Evolutionary conservation across 495 filamentous ascomycete genomes (phyloP), one percentile per base, ranked within the genome.

Genomic region (Letharia columbiana): DNA sequence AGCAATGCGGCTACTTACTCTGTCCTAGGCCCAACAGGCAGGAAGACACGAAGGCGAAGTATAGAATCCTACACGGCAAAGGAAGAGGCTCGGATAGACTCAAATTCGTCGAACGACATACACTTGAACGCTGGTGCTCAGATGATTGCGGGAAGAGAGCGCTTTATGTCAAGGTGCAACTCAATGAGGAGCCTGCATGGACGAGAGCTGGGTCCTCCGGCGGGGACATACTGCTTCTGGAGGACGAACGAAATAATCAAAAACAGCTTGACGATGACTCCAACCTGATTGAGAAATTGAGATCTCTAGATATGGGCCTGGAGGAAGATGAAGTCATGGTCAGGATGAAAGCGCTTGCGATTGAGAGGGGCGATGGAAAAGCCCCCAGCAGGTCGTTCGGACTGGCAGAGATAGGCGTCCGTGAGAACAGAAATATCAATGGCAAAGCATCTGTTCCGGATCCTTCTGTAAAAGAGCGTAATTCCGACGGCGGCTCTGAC

Each of bases 61-160:
- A 79, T 65, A 79, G 81, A 23, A 80, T 86, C 54, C 75, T 82
- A 33, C 77, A 75, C 62, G 78, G 78, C 44, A 80, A 77, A 66
- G 79, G 84, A 35, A 80, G 79, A 67, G 83, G 81, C 68, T 75
- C 83, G 61, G 79, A 75, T 70, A 80, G 81, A 31, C 77, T 84
- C 74, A 81, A 82, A 33, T 83, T 88, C 50, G 84, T 88, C 15
- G 80, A 82, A n/a, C 82, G 78, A 12, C 83, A 85, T 62, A 83
- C 87, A 70, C 70, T 93, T 13, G 91, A 95, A 75, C 87, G 88
- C 72, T 98, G 95, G 91, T 98, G 94, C 73, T 89, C 86, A 1
- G 83, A 89, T 56, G 79, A 78, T 23, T 98, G 94, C 80, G 89
- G 87, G 2, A 81, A 86, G 68, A 81, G 88, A 47, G 91, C 89